Conservation (phyloP, 148 eudicot genomes). For the Rhododendron mucronatum region DNA sequence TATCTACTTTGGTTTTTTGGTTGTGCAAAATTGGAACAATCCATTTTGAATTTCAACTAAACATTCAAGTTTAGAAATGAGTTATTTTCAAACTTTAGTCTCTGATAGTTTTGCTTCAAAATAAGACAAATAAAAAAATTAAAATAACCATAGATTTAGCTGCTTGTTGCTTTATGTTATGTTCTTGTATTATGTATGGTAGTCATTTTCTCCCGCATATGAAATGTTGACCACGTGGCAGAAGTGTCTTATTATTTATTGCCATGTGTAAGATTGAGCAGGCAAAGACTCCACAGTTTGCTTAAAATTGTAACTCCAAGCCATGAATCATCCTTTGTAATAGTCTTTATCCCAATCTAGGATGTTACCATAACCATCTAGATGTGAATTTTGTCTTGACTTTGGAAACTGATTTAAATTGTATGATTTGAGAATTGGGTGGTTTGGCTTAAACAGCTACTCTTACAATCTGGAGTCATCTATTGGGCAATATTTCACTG, state of each 20-base stretch:
- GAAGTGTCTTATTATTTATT: neutral
- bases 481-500: neutral
- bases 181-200: neutral
- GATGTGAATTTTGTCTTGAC: neutral
- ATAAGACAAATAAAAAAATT: neutral
- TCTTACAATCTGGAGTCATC: neutral
- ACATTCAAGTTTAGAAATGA: neutral
- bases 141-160: neutral
- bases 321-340: neutral
- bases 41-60: neutral
- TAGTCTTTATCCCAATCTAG: neutral
- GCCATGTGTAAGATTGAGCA: neutral
- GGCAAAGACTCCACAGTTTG: neutral
- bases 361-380: neutral
- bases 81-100: neutral
- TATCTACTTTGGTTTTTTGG: neutral
- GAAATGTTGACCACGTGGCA: neutral
- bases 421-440: neutral
- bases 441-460: neutral
- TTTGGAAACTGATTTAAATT: neutral
- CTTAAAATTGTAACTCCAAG: neutral
- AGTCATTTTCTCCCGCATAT: neutral
- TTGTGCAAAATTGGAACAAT: neutral
- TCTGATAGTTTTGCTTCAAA: neutral
- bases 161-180: neutral